Percentiles rank a stretch among this genome's conserved stretches.
These are phyloP conservation scores for Pontederia paniculata DNA, from an alignment of 176 grass and related monocot genomes.

Conservation along the genomic window DNA sequence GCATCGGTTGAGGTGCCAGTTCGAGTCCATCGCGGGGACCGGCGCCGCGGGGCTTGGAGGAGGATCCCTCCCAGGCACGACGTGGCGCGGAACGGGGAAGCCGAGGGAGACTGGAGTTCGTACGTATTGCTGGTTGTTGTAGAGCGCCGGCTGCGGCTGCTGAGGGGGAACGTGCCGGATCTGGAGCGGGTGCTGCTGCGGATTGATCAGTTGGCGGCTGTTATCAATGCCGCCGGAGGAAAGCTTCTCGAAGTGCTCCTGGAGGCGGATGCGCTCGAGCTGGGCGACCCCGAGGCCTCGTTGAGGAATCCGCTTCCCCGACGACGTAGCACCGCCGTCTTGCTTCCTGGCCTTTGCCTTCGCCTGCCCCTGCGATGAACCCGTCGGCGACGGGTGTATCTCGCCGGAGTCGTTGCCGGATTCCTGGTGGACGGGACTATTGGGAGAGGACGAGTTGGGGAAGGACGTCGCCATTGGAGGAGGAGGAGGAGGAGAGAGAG, in stretches of 20 bases:
- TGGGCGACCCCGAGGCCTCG: slow-evolving; percentile 65
- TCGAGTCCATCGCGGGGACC: too few relatives aligned
- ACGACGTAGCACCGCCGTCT: neutral
- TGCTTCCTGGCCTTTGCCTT: slow-evolving; percentile 15
- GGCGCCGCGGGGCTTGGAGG: too few relatives aligned
- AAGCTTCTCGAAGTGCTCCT: slow-evolving; percentile 28
- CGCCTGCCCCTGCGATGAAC: neutral
- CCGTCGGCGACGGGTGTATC: too few relatives aligned
- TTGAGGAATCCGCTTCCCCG: slow-evolving; percentile 38
- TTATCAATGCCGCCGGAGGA: neutral
- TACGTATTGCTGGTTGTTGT: too few relatives aligned
- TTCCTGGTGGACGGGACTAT: too few relatives aligned
- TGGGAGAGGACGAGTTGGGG: too few relatives aligned
- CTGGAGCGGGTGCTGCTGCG: slow-evolving; percentile 13
- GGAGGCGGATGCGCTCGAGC: slow-evolving; percentile 59
- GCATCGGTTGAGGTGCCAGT: neutral
- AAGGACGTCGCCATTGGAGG: too few relatives aligned
- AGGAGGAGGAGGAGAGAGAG: too few relatives aligned
- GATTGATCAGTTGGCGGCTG: neutral
- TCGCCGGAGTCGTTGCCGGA: too few relatives aligned
- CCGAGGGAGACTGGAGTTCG: too few relatives aligned
- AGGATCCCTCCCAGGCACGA: too few relatives aligned
- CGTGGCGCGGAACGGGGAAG: too few relatives aligned
- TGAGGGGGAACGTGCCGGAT: slow-evolving; percentile 7
- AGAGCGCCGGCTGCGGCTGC: neutral